Percentiles rank a stretch among this genome's conserved stretches.
Evolutionary conservation across 805 yeast genomes (phyloP).

Genomic region (Hanseniaspora jakobsenii): DNA sequence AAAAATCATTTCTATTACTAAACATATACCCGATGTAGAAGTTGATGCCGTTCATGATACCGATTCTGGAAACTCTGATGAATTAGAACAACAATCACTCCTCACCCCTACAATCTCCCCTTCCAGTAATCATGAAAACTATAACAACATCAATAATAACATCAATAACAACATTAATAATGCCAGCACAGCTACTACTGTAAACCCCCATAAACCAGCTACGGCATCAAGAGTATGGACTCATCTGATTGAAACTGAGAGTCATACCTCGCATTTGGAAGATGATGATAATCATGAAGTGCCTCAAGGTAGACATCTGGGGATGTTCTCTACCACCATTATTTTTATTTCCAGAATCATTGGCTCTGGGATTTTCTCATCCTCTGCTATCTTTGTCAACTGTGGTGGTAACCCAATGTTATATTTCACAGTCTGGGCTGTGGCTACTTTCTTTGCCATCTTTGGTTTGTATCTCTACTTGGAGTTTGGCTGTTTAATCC

Average conservation of each 20-base stretch:
- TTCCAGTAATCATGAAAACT: no score
- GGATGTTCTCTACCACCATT: conserved; percentile 52
- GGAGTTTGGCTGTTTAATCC: conserved; percentile 59
- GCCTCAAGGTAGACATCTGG: conserved; percentile 68
- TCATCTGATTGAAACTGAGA: conserved; percentile 6
- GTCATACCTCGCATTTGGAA: conserved; percentile 11
- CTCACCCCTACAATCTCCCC: background rate
- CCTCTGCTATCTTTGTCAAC: conserved; percentile 52
- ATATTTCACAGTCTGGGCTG: conserved; percentile 51
- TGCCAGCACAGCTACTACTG: background rate
- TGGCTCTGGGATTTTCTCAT: conserved; percentile 71
- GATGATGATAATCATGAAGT: conserved; percentile 21
- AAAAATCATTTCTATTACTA: conserved; percentile 13
- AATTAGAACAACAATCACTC: background rate
- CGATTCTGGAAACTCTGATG: background rate
- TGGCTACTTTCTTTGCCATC: conserved; percentile 51
- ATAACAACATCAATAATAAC: no score
- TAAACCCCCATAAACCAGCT: background rate
- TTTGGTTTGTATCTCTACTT: conserved; percentile 55
- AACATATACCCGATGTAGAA: conserved; percentile 14
- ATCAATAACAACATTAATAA: no score
- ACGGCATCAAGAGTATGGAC: conserved; percentile 11
- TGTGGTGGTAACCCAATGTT: conserved; percentile 55
- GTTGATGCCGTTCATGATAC: conserved; percentile 3
- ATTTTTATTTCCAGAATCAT: conserved; percentile 56